Evolutionary conservation across 2,329 filamentous ascomycete genomes (phyloP).

Genomic region (Calonectria pteridis): DNA sequence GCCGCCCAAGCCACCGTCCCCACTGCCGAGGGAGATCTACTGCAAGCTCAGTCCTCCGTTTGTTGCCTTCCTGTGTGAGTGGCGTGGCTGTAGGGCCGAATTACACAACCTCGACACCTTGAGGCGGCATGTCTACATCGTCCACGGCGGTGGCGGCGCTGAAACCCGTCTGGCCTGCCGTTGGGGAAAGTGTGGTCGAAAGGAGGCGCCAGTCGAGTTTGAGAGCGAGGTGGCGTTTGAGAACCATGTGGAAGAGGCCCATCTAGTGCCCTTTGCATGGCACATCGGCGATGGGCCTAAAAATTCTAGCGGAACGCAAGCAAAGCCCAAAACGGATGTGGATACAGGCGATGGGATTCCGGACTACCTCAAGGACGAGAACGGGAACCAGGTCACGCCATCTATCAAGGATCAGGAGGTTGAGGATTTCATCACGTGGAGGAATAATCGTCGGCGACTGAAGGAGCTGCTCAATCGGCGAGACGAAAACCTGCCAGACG

Average conservation of each 20-base stretch:
- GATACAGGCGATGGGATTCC: constrained; percentile 52
- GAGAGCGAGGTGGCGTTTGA: constrained; percentile 53
- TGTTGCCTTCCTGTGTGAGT: constrained; percentile 70
- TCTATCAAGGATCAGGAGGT: constrained; percentile 64
- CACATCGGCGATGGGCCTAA: constrained; percentile 70
- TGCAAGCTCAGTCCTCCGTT: constrained; percentile 57
- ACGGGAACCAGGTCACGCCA: constrained; percentile 70
- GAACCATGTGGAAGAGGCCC: constrained; percentile 66
- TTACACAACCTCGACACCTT: constrained; percentile 73
- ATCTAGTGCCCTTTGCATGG: constrained; percentile 68
- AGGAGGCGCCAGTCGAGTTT: constrained; percentile 49
- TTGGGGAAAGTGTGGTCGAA: constrained; percentile 49
- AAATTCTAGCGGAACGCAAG: constrained; percentile 49
- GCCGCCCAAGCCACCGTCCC: constrained; percentile 54
- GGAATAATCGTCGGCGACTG: constrained; percentile 59
- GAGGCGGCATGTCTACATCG: constrained; percentile 62
- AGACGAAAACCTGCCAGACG: constrained; percentile 61
- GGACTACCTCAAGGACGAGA: constrained; percentile 63
- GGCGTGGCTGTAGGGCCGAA: constrained; percentile 69
- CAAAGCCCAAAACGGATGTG: constrained; percentile 21
- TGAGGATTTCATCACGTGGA: constrained; percentile 62
- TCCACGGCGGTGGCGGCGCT: constrained; percentile 58
- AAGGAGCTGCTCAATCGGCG: constrained; percentile 57
- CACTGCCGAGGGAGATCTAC: constrained; percentile 57
- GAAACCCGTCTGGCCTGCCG: constrained; percentile 38